phyloP scores from a whole-genome alignment of 345 rosid genomes.

The Populus simonii region DNA sequence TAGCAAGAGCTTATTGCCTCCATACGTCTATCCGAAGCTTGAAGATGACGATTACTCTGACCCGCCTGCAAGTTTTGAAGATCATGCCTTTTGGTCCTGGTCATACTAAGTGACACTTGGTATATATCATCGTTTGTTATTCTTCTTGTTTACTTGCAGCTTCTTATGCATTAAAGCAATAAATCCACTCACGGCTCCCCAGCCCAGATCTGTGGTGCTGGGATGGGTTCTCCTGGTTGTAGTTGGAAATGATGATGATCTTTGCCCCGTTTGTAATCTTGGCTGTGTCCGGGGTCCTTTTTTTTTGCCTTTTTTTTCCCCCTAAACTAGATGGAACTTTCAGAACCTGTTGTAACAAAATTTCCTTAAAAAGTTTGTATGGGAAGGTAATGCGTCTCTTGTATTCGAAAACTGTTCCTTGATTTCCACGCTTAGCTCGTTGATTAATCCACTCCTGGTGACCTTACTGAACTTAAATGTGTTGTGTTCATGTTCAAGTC shows the following conservation, averaged over 20 bases:
- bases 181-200: conserved; percentile 20
- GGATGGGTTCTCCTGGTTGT: conserved; percentile 16
- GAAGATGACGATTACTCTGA: conserved; percentile 37
- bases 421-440: neutral
- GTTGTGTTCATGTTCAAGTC: neutral
- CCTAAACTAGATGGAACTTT: conserved; percentile 13
- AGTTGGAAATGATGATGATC: conserved; percentile 8
- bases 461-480: neutral
- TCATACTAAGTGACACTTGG: conserved; percentile 15
- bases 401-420: neutral
- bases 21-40: conserved; percentile 30
- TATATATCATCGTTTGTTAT: neutral
- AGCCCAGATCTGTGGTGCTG: conserved; percentile 10
- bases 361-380: neutral
- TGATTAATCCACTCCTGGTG: neutral
- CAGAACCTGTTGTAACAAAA: conserved; percentile 26
- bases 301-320: neutral
- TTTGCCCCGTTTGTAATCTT: conserved; percentile 20
- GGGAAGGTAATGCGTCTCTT: neutral
- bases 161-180: conserved; percentile 15
- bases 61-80: conserved; percentile 27
- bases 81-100: conserved; percentile 36
- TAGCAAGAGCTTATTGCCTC: conserved; percentile 26
- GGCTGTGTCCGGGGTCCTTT: conserved; percentile 1
- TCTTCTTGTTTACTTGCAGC: conserved; percentile 2